phyloP scores from a whole-genome alignment of 176 grass and related monocot species.

The Bromus sterilis region DNA sequence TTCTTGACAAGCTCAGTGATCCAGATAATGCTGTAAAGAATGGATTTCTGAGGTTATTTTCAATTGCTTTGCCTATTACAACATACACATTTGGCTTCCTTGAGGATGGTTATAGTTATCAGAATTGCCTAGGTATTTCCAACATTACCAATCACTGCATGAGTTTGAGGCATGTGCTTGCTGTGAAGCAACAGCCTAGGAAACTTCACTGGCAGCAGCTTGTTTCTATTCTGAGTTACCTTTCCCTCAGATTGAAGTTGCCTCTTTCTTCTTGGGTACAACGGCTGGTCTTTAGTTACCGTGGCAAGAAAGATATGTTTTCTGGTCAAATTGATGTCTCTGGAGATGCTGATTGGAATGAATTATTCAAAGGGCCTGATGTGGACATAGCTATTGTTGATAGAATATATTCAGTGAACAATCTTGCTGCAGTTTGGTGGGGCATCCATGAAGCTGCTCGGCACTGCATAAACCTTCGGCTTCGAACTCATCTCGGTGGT shows the following conservation, averaged over 20 bases:
- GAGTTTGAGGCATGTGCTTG: conserved; percentile 74
- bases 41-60: conserved; percentile 64
- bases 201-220: conserved; percentile 91
- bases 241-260: conserved; percentile 84
- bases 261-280: conserved; percentile 95
- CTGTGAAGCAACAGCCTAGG: conserved; percentile 69
- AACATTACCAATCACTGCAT: conserved; percentile 46
- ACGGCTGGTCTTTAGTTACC: conserved; percentile 72
- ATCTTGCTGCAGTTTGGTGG: conserved; percentile 95
- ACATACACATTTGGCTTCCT: conserved; percentile 74
- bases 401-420: conserved; percentile 85
- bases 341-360: conserved; percentile 50
- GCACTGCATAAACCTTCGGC: conserved; percentile 81
- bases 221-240: conserved; percentile 90
- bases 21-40: conserved; percentile 72
- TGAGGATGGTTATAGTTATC: conserved; percentile 30
- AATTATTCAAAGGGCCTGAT: conserved; percentile 39
- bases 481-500: conserved; percentile 93
- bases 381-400: conserved; percentile 51
- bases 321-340: conserved; percentile 54
- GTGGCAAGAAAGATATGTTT: conserved; percentile 61
- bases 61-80: conserved; percentile 64
- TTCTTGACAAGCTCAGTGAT: conserved; percentile 95
- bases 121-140: conserved; percentile 30
- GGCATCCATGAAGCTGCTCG: conserved; percentile 90